phyloP scores from a whole-genome alignment of 2,329 filamentous ascomycete species.

The Didymella sp. region DNA sequence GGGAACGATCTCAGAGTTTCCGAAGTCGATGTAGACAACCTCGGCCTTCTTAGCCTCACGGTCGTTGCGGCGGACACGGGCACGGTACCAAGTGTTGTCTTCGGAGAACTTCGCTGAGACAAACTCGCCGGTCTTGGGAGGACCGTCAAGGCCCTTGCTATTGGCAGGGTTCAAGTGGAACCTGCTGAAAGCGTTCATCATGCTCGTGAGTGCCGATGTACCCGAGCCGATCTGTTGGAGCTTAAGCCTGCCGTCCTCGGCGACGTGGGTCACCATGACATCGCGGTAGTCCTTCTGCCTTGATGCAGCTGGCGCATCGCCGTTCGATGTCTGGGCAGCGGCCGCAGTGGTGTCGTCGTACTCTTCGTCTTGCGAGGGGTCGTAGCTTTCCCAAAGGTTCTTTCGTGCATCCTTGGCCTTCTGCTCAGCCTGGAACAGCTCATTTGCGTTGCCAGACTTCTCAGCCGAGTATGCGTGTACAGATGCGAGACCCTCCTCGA shows the following conservation, averaged over 20 bases:
- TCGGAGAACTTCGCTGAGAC: constrained; percentile 90
- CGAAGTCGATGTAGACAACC: constrained; percentile 94
- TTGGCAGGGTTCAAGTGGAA: constrained; percentile 90
- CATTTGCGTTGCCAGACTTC: constrained; percentile 86
- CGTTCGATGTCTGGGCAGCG: constrained; percentile 57
- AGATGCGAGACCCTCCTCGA: constrained; percentile 91
- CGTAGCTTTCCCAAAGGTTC: constrained; percentile 92
- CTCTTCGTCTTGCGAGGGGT: constrained; percentile 86
- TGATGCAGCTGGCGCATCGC: constrained; percentile 63
- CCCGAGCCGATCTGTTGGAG: constrained; percentile 88
- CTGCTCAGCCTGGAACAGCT: constrained; percentile 86
- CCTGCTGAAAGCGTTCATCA: constrained; percentile 90
- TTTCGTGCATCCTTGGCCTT: constrained; percentile 88
- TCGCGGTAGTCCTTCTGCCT: constrained; percentile 91
- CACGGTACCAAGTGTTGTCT: constrained; percentile 94
- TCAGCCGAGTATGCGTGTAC: constrained; percentile 96
- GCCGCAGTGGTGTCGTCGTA: constrained; percentile 58
- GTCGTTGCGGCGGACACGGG: constrained; percentile 88
- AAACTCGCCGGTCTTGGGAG: constrained; percentile 88
- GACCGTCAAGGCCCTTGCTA: constrained; percentile 72
- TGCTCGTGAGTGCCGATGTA: constrained; percentile 80
- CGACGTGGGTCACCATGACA: constrained; percentile 89
- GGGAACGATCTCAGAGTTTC: constrained; percentile 87
- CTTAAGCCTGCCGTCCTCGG: constrained; percentile 82
- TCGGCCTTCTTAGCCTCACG: constrained; percentile 85